Conservation (phyloP, 805 yeast genomes). For the Candida patagonica region DNA sequence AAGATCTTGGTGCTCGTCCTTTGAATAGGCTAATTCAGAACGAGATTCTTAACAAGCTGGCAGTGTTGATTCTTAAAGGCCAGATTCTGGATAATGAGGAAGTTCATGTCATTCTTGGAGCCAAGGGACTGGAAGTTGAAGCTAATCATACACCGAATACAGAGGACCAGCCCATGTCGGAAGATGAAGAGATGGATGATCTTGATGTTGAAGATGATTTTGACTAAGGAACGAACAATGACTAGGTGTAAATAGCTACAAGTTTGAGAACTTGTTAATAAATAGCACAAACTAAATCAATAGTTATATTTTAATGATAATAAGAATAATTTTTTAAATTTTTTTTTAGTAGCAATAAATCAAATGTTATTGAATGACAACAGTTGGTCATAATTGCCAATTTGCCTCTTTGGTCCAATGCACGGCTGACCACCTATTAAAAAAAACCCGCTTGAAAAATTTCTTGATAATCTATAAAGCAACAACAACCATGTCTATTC, state of each 20-base stretch:
- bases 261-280: background rate
- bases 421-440: too few relatives aligned
- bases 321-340: too few relatives aligned
- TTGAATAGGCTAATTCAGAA: slow-evolving; percentile 78
- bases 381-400: too few relatives aligned
- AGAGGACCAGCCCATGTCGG: slow-evolving; percentile 31
- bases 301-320: background rate
- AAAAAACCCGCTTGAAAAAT: too few relatives aligned
- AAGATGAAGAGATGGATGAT: slow-evolving; percentile 16
- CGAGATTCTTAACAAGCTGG: slow-evolving; percentile 79
- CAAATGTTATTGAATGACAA: too few relatives aligned
- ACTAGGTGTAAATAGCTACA: background rate
- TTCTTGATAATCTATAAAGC: background rate
- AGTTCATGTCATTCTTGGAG: slow-evolving; percentile 50
- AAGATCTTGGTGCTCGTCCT: slow-evolving; percentile 95
- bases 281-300: background rate
- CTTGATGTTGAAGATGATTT: slow-evolving; percentile 4
- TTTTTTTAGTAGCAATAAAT: too few relatives aligned
- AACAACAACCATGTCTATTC: slow-evolving; percentile 31
- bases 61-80: slow-evolving; percentile 78
- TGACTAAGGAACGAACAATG: slow-evolving; percentile 6
- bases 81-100: slow-evolving; percentile 82
- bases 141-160: slow-evolving; percentile 80
- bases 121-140: slow-evolving; percentile 63
- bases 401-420: too few relatives aligned